These are phyloP conservation scores for Biancaea sappan DNA, from an alignment of 306 rosid genomes.

Conservation along the genomic window DNA sequence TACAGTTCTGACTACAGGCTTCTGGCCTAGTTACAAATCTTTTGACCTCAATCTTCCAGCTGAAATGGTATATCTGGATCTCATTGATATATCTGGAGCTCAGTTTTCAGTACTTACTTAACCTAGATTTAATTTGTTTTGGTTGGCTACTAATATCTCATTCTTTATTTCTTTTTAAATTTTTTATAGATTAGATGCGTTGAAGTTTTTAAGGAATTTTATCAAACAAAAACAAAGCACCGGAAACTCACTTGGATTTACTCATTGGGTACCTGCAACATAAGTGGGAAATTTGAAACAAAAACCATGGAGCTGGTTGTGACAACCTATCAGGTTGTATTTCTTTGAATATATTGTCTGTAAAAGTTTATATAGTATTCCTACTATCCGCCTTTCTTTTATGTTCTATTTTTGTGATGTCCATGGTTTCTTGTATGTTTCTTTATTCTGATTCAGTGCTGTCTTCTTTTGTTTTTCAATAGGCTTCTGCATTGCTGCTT, in stretches of 20 bases:
- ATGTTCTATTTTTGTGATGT: not conserved
- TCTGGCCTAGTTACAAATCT: conserved; percentile 97
- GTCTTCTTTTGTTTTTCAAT: conserved; percentile 25
- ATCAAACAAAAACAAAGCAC: conserved; percentile 87
- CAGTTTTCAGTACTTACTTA: not conserved
- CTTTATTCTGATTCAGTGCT: conserved; percentile 24
- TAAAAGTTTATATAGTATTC: not conserved
- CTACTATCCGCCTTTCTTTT: not conserved
- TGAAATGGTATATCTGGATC: conserved; percentile 69
- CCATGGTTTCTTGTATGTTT: conserved; percentile 25
- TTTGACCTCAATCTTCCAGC: conserved; percentile 92
- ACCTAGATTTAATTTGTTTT: conserved; percentile 24
- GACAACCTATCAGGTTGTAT: conserved; percentile 84
- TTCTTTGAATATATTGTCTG: not conserved
- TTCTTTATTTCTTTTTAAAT: not conserved
- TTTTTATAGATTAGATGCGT: conserved; percentile 74
- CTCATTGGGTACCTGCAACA: conserved; percentile 89
- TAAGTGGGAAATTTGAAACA: conserved; percentile 80
- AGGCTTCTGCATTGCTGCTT: conserved; percentile 92
- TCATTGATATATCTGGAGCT: conserved; percentile 17
- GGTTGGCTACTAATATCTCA: conserved; percentile 15
- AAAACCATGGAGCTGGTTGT: conserved; percentile 86
- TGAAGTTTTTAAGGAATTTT: conserved; percentile 89
- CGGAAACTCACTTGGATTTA: conserved; percentile 94
- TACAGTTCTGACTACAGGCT: conserved; percentile 89